Conservation (phyloP, 1,284 basidiomycete genomes). For the Rhodofomes roseus region DNA sequence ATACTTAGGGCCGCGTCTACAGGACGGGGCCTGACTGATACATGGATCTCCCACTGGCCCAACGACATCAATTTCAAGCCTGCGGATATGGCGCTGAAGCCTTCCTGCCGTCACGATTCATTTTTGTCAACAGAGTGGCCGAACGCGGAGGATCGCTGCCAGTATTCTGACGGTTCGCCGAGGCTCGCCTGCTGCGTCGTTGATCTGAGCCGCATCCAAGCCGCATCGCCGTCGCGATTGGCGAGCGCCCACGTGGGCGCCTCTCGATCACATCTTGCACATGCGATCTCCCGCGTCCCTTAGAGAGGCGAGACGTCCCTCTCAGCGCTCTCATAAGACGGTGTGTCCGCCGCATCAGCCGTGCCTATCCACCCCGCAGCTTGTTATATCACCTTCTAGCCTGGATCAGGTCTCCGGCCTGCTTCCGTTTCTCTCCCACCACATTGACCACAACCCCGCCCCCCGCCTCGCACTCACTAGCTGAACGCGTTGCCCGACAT, state of each 20-base stretch:
- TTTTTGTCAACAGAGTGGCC: background rate
- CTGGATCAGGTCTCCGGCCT: background rate
- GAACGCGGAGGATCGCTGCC: background rate
- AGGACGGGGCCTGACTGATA: background rate
- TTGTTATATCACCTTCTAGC: background rate
- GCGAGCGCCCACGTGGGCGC: background rate
- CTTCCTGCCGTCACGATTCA: background rate
- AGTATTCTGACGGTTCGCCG: background rate
- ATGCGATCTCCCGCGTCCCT: slow-evolving; percentile 1
- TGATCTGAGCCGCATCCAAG: background rate
- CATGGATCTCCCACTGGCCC: background rate
- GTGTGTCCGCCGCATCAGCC: background rate
- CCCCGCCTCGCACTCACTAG: background rate
- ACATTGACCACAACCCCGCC: too few species aligned
- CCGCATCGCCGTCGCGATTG: background rate
- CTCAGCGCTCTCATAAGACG: background rate
- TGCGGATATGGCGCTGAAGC: background rate
- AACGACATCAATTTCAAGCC: background rate
- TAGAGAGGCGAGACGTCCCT: background rate
- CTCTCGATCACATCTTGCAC: slow-evolving; percentile 1
- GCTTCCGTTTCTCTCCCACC: background rate
- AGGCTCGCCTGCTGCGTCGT: background rate
- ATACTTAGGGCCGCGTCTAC: background rate
- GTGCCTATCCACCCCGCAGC: background rate
- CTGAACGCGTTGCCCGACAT: background rate